These are phyloP conservation scores for Fragaria nilgerrensis DNA, from an alignment of 306 rosid genomes.

Conservation along the genomic window DNA sequence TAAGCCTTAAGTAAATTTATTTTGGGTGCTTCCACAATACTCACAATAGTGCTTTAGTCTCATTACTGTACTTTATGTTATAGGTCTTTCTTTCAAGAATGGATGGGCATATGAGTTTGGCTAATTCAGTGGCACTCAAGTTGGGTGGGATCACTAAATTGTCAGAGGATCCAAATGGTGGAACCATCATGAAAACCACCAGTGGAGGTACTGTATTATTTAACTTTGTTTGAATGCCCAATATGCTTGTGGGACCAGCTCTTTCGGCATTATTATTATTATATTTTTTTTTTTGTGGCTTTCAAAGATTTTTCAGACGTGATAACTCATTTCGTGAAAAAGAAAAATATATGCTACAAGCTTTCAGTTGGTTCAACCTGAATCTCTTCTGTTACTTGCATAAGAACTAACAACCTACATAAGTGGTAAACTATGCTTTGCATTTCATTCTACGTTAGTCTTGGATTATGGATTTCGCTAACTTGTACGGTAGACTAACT, in stretches of 20 bases:
- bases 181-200: constrained; percentile 55
- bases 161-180: constrained; percentile 68
- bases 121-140: constrained; percentile 62
- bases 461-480: not conserved
- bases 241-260: not conserved
- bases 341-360: not conserved
- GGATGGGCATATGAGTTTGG: constrained; percentile 90
- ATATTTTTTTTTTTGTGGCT: not conserved
- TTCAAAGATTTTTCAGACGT: not conserved
- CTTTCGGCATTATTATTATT: not conserved
- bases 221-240: not conserved
- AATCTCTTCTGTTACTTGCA: not conserved
- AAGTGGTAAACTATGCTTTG: not conserved
- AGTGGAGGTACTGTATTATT: constrained; percentile 49
- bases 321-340: not conserved
- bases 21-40: constrained; percentile 14
- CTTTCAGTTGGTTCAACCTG: constrained; percentile 2
- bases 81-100: constrained; percentile 79
- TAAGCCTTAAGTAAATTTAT: constrained; percentile 31
- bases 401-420: not conserved
- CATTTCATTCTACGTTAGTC: not conserved
- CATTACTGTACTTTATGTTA: constrained; percentile 12
- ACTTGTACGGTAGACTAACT: not conserved
- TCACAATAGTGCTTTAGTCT: not conserved
- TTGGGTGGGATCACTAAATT: constrained; percentile 59